Base-by-base conservation (phyloP, 192 early-diverging fungal genomes). In the Entomortierella beljakovae region DNA sequence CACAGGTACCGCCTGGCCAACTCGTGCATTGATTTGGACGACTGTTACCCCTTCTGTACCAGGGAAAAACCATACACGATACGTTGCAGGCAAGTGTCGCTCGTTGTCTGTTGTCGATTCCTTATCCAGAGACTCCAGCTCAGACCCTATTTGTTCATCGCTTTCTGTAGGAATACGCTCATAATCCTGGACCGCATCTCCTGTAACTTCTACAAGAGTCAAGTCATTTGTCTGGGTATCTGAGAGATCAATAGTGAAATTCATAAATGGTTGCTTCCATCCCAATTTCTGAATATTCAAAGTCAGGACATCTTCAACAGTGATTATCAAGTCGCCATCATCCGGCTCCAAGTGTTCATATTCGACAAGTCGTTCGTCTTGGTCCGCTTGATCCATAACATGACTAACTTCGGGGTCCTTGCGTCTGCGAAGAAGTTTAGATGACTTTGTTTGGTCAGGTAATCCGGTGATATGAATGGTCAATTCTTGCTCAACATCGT, bases 291-390 rank as follows among this genome's bases (percentile, higher is more conserved):
- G 66, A 20, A 79, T 33, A 11, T 40, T 57, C 1, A 69, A n/a
- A 1, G 56, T 70, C 26, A 70, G 11, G 29, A 13, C 25, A 20
- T 34, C 31, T n/a, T 69, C 67, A 1, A 55, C 61, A 7, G 75
- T 32, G 40, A 79, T 69, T 8, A 59, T 22, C 54, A 79, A 37
- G 40, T 79, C 75, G 6, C 66, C 57, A 26, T 79, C 75, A 16
- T 79, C 75, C 66, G 70, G 64, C 16, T 79, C 75, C 32, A 79
- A 28, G 48, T 79, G 68, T 9, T 79, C 66, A 9, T 69, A 79
- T 20, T 69, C 75, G 20, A 63, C 37, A 13, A 46, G 60, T 0
- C 46, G 61, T 6, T 79, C 75, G 0, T 59, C 62, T 9, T 37
- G 56, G 4, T 68, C 50, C 2, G 28, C 9, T 0, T 23, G 61